Base-by-base conservation (phyloP, 768 basidiomycete species). In the Xerocomellus intermedius region DNA sequence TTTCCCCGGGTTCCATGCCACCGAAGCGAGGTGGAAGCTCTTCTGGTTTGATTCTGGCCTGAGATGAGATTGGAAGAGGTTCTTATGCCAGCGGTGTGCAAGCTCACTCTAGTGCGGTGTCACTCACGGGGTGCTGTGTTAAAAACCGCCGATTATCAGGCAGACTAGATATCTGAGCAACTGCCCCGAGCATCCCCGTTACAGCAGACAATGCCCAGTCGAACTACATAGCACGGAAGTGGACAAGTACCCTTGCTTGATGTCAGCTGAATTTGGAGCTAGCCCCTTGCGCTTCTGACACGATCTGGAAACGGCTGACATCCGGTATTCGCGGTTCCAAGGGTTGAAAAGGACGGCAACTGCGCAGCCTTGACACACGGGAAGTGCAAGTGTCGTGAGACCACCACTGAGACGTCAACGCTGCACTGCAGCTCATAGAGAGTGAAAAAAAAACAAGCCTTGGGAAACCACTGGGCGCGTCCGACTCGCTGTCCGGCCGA, bases 331-430 rank as follows among this genome's bases (percentile, higher is more conserved):
- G 26, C 55, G 53, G 43, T 54, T 46, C 21, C 35, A 39, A 42
- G 41, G 46, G 35, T 41, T 21, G 24, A 28, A 33, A 45, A 41
- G 14, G 42, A 36, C 9, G 19, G 46, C 39, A 36, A 50, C 17
- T 48, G 52, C 56, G 56, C 57, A 61, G 50, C 56, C 46, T 46
- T 54, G 45, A 52, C 48, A 55, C 52, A 45, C 58, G 49, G 50
- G 8, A 22, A 42, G 42, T 41, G 32, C 36, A 46, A 48, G 36
- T 37, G n/a, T 37, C 36, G 51, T 26, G 52, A 17, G 47, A 36
- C 41, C 28, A 30, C 8, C 22, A 37, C 21, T 17, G 13, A 14
- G 21, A 38, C 51, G 52, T 26, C 54, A 56, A 49, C 46, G 36
- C 55, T 55, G 49, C 65, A 59, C 48, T 19, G n/a, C 7, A 44